Evolutionary conservation across 306 rosid genomes (phyloP).

Genomic region (Castanopsis chinensis): DNA sequence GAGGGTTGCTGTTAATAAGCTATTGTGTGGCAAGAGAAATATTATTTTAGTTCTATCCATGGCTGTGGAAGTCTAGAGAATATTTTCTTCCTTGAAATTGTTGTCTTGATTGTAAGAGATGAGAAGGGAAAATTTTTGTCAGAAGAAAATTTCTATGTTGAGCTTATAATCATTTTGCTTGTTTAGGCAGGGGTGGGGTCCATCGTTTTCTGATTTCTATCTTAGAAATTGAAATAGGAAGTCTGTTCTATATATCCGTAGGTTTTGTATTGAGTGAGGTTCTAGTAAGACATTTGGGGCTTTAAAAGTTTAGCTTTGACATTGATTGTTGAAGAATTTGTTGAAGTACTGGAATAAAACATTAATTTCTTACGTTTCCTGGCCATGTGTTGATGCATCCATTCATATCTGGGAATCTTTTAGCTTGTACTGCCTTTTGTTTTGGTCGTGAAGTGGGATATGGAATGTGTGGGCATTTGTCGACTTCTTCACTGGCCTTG

Average conservation of each 20-base stretch:
- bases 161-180: not conserved
- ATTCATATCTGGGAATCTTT: not conserved
- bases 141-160: not conserved
- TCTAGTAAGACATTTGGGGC: not conserved
- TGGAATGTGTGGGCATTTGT: too few species aligned
- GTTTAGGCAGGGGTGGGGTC: not conserved
- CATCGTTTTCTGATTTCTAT: not conserved
- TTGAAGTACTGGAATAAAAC: not conserved
- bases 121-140: not conserved
- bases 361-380: too few species aligned
- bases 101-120: not conserved
- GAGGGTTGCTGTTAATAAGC: not conserved
- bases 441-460: not conserved
- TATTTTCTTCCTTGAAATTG: not conserved
- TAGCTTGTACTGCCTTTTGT: not conserved
- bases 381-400: not conserved
- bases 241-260: not conserved
- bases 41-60: not conserved
- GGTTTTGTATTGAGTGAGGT: not conserved
- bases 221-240: not conserved
- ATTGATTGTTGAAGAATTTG: not conserved
- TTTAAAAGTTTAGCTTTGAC: not conserved
- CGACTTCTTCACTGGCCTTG: not conserved
- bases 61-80: not conserved
- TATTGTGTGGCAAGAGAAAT: not conserved